Evolutionary conservation across 1,284 basidiomycete genomes (phyloP).

Genomic region (Termitomyces sp.): DNA sequence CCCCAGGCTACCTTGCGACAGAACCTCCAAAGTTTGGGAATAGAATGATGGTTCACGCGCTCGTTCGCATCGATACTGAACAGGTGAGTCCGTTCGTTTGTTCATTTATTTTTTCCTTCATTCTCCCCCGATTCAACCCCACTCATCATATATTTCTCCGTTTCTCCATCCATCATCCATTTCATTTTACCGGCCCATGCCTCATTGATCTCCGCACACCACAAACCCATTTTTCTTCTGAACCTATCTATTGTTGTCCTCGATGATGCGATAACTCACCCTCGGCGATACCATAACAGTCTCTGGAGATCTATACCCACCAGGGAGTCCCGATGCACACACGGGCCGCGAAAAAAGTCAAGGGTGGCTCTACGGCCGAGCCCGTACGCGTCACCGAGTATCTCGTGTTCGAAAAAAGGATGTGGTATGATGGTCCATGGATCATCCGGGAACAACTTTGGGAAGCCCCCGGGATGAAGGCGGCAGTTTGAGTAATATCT

Average conservation of each 20-base stretch:
- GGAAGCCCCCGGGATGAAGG: conserved; percentile 21
- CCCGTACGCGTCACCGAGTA: conserved; percentile 62
- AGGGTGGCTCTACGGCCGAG: conserved; percentile 27
- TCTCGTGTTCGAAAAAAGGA: conserved; percentile 63
- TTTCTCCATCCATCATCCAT: neutral
- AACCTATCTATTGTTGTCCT: too few relatives aligned
- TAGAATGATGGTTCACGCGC: conserved; percentile 55
- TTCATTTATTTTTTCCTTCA: neutral
- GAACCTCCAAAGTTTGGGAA: conserved; percentile 52
- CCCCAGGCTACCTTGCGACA: conserved; percentile 44
- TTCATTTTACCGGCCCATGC: neutral
- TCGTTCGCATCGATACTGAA: conserved; percentile 64
- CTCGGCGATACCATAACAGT: conserved; percentile 24
- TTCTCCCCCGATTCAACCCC: neutral
- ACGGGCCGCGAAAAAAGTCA: conserved; percentile 22
- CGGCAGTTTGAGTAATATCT: conserved; percentile 4
- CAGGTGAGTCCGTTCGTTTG: conserved; percentile 42
- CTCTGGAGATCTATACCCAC: conserved; percentile 41
- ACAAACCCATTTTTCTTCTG: too few relatives aligned
- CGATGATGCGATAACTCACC: neutral
- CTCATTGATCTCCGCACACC: too few relatives aligned
- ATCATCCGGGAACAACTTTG: conserved; percentile 52
- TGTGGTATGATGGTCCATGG: conserved; percentile 67
- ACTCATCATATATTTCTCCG: neutral
- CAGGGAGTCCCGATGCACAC: conserved; percentile 34